Base-by-base conservation (phyloP, 2,329 filamentous ascomycete species). In the Colletotrichum lindemuthianum region DNA sequence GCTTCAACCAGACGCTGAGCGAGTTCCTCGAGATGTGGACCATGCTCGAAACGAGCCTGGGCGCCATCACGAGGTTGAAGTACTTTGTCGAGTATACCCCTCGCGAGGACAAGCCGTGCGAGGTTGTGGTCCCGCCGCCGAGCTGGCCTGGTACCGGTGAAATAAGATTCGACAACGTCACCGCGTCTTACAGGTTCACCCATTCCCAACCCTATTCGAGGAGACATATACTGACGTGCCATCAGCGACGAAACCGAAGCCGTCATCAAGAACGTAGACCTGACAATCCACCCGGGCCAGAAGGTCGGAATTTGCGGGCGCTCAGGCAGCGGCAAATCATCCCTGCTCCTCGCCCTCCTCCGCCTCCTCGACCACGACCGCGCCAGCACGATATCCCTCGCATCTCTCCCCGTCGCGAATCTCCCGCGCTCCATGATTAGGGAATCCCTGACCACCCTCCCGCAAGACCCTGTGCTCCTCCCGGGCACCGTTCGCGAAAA, bases 301-400 rank as follows among this genome's bases (percentile, higher is more conserved):
- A 84, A 82, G 44, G 73, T 86, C 4, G 83, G 78, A 6, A 75
- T 86, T 6, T 83, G 82, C 55, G 84, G 84, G 2, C 80, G 83
- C 0, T 84, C 81, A 6, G 84, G 84, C 9, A 85, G 82, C 59
- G 84, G 84, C 2, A 86, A 86, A 71, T 82, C 79, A 0, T 83
- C 82, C 0, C 73, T 86, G 1, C 71, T 84, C 0, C 73, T 81
- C 2, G 75, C 79, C 0, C 73, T 86, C 2, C 77, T 86, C 24
- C 78, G 82, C 6, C 77, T 86, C 49, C 69, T 86, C 2, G 81
- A 85, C 24, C 69, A 79, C 2, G 73, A 74, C 0, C 33, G 60
- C 6, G 15, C 1, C 13, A 0, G 52, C 60, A 72, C 61, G 6
- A 78, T 87, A 43, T 70, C 58, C 1, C 76, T 87, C 12, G 82